These are phyloP conservation scores for Pseudozyma sp. DNA, from an alignment of 1,284 basidiomycete genomes.

Conservation along the genomic window DNA sequence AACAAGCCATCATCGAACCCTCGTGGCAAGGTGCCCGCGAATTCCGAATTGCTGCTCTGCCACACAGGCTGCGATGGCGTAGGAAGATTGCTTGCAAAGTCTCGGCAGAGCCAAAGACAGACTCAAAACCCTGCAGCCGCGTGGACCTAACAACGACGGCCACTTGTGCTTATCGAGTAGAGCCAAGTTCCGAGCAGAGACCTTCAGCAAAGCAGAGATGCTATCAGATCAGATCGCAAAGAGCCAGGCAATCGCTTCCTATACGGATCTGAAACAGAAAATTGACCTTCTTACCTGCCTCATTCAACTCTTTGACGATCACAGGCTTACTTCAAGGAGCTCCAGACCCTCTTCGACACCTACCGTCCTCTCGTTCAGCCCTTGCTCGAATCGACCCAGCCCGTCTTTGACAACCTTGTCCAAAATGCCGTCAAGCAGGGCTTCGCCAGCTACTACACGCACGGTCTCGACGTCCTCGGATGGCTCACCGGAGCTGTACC, in stretches of 20 bases:
- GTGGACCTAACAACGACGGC: background rate
- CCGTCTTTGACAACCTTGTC: slow-evolving; percentile 49
- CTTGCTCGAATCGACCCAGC: slow-evolving; percentile 77
- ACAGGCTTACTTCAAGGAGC: slow-evolving; percentile 91
- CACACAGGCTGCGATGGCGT: background rate
- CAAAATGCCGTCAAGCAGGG: slow-evolving; percentile 70
- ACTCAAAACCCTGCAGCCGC: slow-evolving; percentile 25
- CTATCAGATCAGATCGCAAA: background rate
- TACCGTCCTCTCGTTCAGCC: slow-evolving; percentile 86
- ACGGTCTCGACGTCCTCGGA: slow-evolving; percentile 83
- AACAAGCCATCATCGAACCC: slow-evolving; percentile 13
- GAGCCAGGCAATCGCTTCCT: background rate
- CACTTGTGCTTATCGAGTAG: background rate
- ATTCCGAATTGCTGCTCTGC: slow-evolving; percentile 9
- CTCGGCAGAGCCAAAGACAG: background rate
- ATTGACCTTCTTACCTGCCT: slow-evolving; percentile 6
- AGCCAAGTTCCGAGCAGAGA: background rate
- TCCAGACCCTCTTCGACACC: slow-evolving; percentile 88
- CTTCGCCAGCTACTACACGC: slow-evolving; percentile 79
- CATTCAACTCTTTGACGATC: slow-evolving; percentile 8
- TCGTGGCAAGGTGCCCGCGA: slow-evolving; percentile 17
- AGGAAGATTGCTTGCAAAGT: background rate
- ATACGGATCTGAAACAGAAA: background rate
- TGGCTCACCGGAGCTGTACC: slow-evolving; percentile 83
- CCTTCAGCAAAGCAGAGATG: background rate